Conservation (phyloP, 2,329 filamentous ascomycete genomes). For the Fusarium sp. region DNA sequence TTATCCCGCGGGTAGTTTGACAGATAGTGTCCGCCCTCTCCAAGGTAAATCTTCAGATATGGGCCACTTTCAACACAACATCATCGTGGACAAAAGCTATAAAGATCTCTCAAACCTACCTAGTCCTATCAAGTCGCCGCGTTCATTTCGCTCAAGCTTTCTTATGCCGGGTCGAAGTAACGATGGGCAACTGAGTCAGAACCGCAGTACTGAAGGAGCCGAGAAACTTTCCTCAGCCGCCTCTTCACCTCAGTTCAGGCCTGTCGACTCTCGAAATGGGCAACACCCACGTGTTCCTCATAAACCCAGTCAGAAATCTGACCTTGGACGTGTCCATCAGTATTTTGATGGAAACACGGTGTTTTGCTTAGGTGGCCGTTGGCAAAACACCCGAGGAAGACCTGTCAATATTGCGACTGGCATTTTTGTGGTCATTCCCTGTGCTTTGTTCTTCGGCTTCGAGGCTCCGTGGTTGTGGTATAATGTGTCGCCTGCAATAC, state of each 20-base stretch:
- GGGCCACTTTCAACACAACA: constrained; percentile 57
- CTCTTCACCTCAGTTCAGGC: constrained; percentile 75
- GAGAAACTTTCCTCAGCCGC: constrained; percentile 86
- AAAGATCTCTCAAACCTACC: constrained; percentile 63
- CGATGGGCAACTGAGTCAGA: constrained; percentile 57
- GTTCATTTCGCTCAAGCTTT: constrained; percentile 82
- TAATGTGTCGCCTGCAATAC: constrained; percentile 87
- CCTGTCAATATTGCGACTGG: constrained; percentile 92
- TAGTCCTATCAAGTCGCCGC: constrained; percentile 75
- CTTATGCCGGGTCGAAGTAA: constrained; percentile 70
- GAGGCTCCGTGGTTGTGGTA: constrained; percentile 89
- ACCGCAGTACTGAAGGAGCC: constrained; percentile 72
- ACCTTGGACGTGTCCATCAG: constrained; percentile 78
- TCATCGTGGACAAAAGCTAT: constrained; percentile 70
- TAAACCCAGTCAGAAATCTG: constrained; percentile 39
- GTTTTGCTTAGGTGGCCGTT: constrained; percentile 86
- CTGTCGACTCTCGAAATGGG: constrained; percentile 53
- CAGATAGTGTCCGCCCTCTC: constrained; percentile 83
- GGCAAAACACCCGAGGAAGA: constrained; percentile 87
- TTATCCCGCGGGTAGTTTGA: constrained; percentile 69
- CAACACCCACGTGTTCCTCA: constrained; percentile 36
- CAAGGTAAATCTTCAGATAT: constrained; percentile 58
- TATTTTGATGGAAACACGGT: constrained; percentile 95
- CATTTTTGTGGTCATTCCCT: constrained; percentile 80
- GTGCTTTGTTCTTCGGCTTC: constrained; percentile 84